Conservation (phyloP, 345 rosid species). For the Angophora floribunda region DNA sequence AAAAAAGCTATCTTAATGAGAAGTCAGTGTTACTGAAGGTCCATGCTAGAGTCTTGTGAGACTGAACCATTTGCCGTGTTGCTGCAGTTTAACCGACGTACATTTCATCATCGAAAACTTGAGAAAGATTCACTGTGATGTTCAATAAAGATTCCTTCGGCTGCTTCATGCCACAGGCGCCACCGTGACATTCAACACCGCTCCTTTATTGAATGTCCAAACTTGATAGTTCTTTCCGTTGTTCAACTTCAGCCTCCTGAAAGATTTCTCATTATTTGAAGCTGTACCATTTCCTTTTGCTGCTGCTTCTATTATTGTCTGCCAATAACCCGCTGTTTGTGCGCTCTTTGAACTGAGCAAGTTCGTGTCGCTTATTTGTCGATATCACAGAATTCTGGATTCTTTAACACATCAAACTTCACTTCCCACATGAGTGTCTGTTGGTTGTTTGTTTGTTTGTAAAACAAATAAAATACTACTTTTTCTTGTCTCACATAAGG, state of each 20-base stretch:
- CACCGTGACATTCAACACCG: conserved; percentile 30
- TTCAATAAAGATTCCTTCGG: conserved; percentile 30
- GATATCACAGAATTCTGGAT: background rate
- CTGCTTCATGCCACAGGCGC: conserved; percentile 20
- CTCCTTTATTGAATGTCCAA: conserved; percentile 56
- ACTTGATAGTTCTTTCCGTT: background rate
- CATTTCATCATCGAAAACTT: conserved; percentile 59
- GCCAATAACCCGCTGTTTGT: background rate
- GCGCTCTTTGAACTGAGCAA: background rate
- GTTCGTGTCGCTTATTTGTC: background rate
- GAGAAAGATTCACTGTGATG: conserved; percentile 33
- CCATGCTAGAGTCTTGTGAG: conserved; percentile 70
- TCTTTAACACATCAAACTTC: conserved; percentile 50
- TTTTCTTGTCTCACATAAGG: too few relatives aligned
- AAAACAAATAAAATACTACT: too few relatives aligned
- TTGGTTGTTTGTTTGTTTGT: too few relatives aligned
- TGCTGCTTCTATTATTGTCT: background rate
- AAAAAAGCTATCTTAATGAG: conserved; percentile 11
- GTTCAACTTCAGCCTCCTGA: background rate
- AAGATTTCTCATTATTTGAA: background rate
- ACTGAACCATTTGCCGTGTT: conserved; percentile 45
- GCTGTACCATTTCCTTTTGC: background rate
- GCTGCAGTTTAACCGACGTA: conserved; percentile 65
- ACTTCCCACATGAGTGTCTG: conserved; percentile 32
- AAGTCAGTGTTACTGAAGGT: conserved; percentile 63